Base-by-base conservation (phyloP, 306 rosid genomes). In the Sechiopsis laciniata region DNA sequence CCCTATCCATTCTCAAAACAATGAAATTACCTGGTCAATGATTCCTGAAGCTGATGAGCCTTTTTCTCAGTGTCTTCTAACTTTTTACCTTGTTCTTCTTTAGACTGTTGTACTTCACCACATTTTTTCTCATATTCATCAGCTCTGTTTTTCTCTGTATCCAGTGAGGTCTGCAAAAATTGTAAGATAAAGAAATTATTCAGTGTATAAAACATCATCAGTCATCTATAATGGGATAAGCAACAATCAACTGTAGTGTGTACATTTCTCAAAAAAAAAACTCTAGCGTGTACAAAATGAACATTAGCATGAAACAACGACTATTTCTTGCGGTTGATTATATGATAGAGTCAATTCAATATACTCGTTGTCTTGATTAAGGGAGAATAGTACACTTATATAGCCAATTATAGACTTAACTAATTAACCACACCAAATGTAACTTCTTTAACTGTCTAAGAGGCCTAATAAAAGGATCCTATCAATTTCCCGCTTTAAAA, bases 1-100 rank as follows among this genome's bases (percentile, higher is more conserved):
- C 45, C 42, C 58, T 59, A 50, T 29, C 74, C 57, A 51, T 59
- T 79, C 77, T 62, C 63, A 82, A 92, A 78, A 82, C 3, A 35
- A 76, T 71, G 74, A 79, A 76, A 83, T 89, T 73, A 91, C 99
- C 99, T 95, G 83, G 90, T 97, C 80, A 85, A 87, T 78, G 91
- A 78, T 87, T 91, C 99, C 81, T 95, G 99, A 57, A 91, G 91
- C 81, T 95, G 96, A 74, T 91, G 95, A 76, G 78, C 87, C 74
- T 85, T 95, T 76, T 80, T 89, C 71, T 87, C 87, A 10, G 95
- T 84, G 69, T 89, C 94, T 75, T 89, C 97, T 75, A 88, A 84
- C 74, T 84, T 92, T 83, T 88, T 84, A 71, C 79, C 51, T 77
- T 90, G 82, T 85, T 95, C 96, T 81, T 82, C 92, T 82, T 79